Base-by-base conservation (phyloP, 2,329 filamentous ascomycete genomes). In the Anthostomella pinea region DNA sequence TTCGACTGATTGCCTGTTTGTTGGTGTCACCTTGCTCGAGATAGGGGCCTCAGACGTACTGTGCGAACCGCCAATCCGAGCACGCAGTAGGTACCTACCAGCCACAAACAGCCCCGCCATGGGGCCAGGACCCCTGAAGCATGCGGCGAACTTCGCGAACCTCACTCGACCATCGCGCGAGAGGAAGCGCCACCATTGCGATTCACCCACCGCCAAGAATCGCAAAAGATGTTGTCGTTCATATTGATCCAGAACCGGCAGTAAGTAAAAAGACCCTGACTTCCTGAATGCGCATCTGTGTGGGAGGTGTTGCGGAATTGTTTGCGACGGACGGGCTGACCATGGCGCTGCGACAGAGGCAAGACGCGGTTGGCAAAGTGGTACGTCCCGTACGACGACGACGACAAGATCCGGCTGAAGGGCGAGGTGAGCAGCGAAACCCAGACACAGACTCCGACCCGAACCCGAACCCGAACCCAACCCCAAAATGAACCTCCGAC, bases 331-430 rank as follows among this genome's bases (percentile, higher is more conserved):
- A 3, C 17, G 26, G n/a, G 29, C 41, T 47, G 33, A 43, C 29
- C 25, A n/a, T n/a, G 23, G 11, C 16, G 10, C 13, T 28, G 5
- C 8, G 22, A 30, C 52, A 96, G 91, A 77, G 93, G 93, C 69
- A 98, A 98, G 73, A 98, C 93, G 54, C 86, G 93, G 55, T 78
- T 98, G 49, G 93, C 93, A 49, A 98, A 98, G 72, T 98, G 91
- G 91, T 98, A 98, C 73, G 87, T 86, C 52, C 91, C 93, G 45
- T 98, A 96, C 73, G 94, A 83, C 68, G 93, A 98, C 73, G 91
- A 97, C 65, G 89, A 98, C 65, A 98, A 98, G 73, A 87, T 98
- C 65, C 96, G 95, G 70, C 76, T 98, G 56, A 98, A 98, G 68
- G 93, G 93, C 76, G 93, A 98, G 72, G 86, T 88, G 69, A 39